A percentile compares a stretch with the other conserved stretches of the same genome.
Conservation (phyloP, 352 stramenopile genomes). For the Phytophthora capsici region DNA sequence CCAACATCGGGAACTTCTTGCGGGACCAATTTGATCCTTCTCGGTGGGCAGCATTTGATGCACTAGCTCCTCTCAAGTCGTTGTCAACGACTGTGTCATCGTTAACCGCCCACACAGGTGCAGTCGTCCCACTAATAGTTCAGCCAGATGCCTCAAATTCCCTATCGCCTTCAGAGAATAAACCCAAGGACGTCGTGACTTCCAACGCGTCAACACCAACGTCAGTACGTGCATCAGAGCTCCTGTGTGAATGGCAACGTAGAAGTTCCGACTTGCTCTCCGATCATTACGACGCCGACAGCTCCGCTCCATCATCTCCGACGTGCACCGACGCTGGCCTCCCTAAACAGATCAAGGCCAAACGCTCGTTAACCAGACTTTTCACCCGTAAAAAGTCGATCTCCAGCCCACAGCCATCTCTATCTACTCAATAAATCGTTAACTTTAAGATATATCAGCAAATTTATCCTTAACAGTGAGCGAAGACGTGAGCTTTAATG, state of each 20-base stretch:
- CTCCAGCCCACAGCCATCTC: slow-evolving; percentile 19
- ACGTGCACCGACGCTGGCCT: slow-evolving; percentile 5
- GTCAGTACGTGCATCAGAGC: slow-evolving; percentile 12
- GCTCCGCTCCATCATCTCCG: slow-evolving; percentile 23
- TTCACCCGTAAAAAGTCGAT: slow-evolving; percentile 45
- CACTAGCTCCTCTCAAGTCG: slow-evolving; percentile 66
- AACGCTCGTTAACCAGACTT: slow-evolving; percentile 36
- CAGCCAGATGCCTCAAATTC: not conserved
- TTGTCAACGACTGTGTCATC: slow-evolving; percentile 37
- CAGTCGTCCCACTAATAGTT: slow-evolving; percentile 17
- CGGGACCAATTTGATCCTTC: slow-evolving; percentile 80
- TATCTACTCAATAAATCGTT: slow-evolving; percentile 3
- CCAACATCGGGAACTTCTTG: slow-evolving; percentile 85
- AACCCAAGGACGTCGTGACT: slow-evolving; percentile 5
- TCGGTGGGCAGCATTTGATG: slow-evolving; percentile 73
- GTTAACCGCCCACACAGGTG: slow-evolving; percentile 22
- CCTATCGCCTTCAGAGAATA: not conserved
- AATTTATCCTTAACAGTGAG: slow-evolving; percentile 41
- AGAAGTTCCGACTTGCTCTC: not conserved
- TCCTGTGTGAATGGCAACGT: slow-evolving; percentile 13
- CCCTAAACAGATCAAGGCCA: slow-evolving; percentile 24
- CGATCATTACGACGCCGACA: slow-evolving; percentile 22
- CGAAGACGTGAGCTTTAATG: slow-evolving; percentile 87
- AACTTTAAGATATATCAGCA: not conserved
- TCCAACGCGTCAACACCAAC: slow-evolving; percentile 1